A percentile compares a stretch with the other conserved stretches of the same genome.
These are phyloP conservation scores for Ganoderma lucidum DNA, from an alignment of 1,284 basidiomycete species.

Conservation along the genomic window DNA sequence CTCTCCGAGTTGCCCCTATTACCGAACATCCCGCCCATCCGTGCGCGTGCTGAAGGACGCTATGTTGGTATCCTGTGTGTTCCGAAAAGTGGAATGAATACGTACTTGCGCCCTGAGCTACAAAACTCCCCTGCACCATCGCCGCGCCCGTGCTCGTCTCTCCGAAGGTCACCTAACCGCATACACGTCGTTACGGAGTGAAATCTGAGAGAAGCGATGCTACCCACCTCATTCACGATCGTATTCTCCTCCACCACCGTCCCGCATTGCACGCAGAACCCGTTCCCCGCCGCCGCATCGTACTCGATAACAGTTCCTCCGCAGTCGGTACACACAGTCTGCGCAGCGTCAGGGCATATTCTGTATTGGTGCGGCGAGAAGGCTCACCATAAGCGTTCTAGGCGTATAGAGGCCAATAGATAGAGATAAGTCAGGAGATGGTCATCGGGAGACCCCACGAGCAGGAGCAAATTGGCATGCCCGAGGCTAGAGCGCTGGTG, in stretches of 20 bases:
- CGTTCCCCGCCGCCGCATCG: constrained; percentile 81
- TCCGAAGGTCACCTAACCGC: constrained; percentile 83
- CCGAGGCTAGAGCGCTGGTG: background rate
- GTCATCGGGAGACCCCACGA: background rate
- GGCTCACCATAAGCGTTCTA: background rate
- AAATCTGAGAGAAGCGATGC: background rate
- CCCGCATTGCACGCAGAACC: constrained; percentile 86
- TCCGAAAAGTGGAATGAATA: constrained; percentile 29
- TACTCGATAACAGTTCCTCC: constrained; percentile 85
- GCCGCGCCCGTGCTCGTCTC: constrained; percentile 94
- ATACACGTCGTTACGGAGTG: background rate
- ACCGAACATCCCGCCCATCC: constrained; percentile 82
- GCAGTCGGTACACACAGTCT: constrained; percentile 72
- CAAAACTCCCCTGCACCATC: constrained; percentile 94
- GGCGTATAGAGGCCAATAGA: background rate
- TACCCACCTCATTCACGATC: constrained; percentile 78
- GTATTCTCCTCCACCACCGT: constrained; percentile 94
- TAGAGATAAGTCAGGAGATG: constrained; percentile 9
- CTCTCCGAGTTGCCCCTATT: constrained; percentile 81
- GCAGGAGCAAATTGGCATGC: background rate
- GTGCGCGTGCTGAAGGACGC: constrained; percentile 69
- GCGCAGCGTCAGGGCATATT: background rate
- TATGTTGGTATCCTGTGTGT: background rate
- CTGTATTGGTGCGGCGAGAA: fast-evolving
- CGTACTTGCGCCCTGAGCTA: constrained; percentile 93